Evolutionary conservation across 1,284 basidiomycete genomes (phyloP).

Genomic region (Coniophora puteana): DNA sequence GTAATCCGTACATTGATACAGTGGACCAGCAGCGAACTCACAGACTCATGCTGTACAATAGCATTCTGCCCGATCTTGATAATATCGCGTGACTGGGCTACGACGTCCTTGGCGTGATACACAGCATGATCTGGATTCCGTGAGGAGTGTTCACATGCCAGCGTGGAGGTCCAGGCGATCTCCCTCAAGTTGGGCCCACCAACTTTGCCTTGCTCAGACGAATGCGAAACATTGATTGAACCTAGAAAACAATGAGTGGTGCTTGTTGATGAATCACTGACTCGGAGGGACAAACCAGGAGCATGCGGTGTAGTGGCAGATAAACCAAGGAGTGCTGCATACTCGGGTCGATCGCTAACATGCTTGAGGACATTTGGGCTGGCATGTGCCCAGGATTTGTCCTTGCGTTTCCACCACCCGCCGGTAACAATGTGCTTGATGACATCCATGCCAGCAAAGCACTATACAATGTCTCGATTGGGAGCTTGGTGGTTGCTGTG

Average conservation of each 20-base stretch:
- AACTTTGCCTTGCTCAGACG: no score
- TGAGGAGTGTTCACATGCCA: no score
- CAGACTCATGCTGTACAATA: not conserved
- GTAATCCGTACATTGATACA: not conserved
- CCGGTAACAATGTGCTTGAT: constrained; percentile 16
- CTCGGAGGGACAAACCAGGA: not conserved
- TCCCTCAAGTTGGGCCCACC: no score
- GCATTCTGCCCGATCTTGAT: constrained; percentile 1
- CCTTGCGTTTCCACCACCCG: constrained; percentile 4
- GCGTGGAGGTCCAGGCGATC: no score
- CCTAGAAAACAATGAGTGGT: no score
- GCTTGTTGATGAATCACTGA: no score
- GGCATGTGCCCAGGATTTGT: not conserved
- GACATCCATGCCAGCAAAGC: constrained; percentile 11
- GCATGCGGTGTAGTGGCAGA: not conserved
- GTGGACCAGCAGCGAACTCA: not conserved
- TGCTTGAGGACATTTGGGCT: not conserved
- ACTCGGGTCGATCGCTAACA: not conserved
- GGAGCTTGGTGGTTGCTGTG: constrained; percentile 14
- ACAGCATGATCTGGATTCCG: no score
- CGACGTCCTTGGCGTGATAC: no score
- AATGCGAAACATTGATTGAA: no score
- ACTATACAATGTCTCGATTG: constrained; percentile 14
- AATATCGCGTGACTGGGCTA: not conserved
- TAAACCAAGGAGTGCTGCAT: constrained; percentile 1